These are phyloP conservation scores for Fusarium nisikadoi DNA, from an alignment of 2,329 filamentous ascomycete species.

Conservation along the genomic window DNA sequence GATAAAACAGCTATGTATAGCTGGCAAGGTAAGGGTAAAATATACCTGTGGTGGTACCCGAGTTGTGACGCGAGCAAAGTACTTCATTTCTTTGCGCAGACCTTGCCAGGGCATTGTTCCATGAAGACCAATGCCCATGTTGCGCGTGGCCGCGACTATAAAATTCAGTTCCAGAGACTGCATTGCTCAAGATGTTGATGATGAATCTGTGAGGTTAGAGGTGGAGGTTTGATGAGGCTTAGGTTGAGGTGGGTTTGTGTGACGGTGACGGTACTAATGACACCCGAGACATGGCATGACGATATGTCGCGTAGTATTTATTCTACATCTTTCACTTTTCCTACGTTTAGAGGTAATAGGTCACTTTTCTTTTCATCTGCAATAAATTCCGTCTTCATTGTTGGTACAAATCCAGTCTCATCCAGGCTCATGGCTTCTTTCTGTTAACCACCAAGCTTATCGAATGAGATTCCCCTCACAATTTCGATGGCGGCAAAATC, in stretches of 20 bases:
- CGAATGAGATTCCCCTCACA: slow-evolving; percentile 39
- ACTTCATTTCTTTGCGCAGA: slow-evolving; percentile 90
- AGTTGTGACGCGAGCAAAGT: slow-evolving; percentile 91
- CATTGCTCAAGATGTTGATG: slow-evolving; percentile 41
- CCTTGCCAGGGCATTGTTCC: slow-evolving; percentile 90
- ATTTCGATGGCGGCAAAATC: slow-evolving; percentile 49
- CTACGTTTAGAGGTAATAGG: not conserved
- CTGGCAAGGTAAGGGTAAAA: slow-evolving; percentile 26
- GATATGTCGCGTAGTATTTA: not conserved
- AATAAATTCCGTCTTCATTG: not conserved
- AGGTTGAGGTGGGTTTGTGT: slow-evolving; percentile 25
- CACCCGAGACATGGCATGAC: not conserved
- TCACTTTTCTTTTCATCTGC: not conserved
- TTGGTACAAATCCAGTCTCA: not conserved
- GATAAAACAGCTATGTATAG: not conserved
- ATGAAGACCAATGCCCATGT: slow-evolving; percentile 85
- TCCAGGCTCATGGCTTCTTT: not conserved
- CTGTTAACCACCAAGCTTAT: not conserved
- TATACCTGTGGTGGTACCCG: slow-evolving; percentile 61
- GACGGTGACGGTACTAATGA: not conserved
- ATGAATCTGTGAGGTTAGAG: slow-evolving; percentile 1
- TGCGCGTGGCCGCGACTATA: slow-evolving; percentile 90
- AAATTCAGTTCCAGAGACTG: slow-evolving; percentile 76
- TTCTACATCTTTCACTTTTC: not conserved
- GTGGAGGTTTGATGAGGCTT: not conserved